A percentile compares a stretch with the other conserved stretches of the same genome.
phyloP scores from a whole-genome alignment of 2,329 filamentous ascomycete species.

The Kalaharituber pfeilii region DNA sequence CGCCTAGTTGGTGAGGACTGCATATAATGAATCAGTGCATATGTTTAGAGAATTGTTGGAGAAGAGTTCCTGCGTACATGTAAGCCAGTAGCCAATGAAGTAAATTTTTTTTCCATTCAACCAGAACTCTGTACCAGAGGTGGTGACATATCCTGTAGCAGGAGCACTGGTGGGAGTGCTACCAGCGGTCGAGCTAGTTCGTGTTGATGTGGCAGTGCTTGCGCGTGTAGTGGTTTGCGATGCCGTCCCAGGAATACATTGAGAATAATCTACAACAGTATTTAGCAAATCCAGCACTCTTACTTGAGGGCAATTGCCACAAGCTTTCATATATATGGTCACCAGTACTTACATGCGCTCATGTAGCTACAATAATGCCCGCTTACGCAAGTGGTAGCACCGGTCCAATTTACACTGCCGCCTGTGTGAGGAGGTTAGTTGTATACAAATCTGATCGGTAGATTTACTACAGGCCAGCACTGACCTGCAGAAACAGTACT shows the following conservation, averaged over 20 bases:
- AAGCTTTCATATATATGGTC: no score
- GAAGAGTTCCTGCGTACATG: constrained; percentile 9
- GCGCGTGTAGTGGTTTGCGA: constrained; percentile 1
- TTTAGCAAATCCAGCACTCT: background rate
- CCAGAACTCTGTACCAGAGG: constrained; percentile 18
- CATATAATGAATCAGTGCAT: no score
- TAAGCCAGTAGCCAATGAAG: constrained; percentile 17
- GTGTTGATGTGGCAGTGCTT: background rate
- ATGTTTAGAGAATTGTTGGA: background rate
- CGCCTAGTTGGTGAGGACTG: constrained; percentile 32
- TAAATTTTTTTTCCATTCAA: constrained; percentile 20
- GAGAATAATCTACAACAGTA: constrained; percentile 4
- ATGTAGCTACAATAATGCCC: constrained; percentile 14
- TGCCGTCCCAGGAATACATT: constrained; percentile 15
- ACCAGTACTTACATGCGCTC: constrained; percentile 12
- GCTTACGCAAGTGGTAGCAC: constrained; percentile 11
- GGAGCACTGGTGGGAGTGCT: constrained; percentile 5
- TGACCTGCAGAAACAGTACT: constrained; percentile 7
- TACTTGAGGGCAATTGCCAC: background rate
- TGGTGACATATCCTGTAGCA: constrained; percentile 16
- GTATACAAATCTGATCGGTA: background rate
- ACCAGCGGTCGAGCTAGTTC: background rate
- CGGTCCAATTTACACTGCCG: constrained; percentile 12
- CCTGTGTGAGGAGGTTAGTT: constrained; percentile 2
- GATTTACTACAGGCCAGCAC: background rate